These are phyloP conservation scores for Blastosporella zonata DNA, from an alignment of 1,284 basidiomycete genomes.

Conservation along the genomic window DNA sequence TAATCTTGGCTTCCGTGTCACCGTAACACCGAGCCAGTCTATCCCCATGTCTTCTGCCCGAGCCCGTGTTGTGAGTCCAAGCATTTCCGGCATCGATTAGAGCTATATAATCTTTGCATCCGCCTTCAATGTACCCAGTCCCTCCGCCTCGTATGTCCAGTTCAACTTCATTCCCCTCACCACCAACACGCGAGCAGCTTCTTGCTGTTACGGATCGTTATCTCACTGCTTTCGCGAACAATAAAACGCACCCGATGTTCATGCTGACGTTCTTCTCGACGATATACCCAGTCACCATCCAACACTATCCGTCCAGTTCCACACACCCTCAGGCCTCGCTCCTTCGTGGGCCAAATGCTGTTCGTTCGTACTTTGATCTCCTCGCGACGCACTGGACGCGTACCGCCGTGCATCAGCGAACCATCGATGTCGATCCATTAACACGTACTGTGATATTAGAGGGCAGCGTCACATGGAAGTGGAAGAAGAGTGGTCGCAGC, in stretches of 20 bases:
- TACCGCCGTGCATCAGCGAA: constrained; percentile 24
- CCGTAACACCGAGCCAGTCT: constrained; percentile 17
- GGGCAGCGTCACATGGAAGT: constrained; percentile 41
- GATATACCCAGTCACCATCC: constrained; percentile 32
- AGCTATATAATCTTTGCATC: constrained; percentile 20
- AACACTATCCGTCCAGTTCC: constrained; percentile 36
- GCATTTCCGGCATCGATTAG: constrained; percentile 9
- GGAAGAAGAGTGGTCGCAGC: constrained; percentile 36
- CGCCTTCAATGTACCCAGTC: background rate
- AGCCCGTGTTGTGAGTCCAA: constrained; percentile 21
- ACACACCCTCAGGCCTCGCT: constrained; percentile 31
- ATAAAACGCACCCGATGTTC: constrained; percentile 26
- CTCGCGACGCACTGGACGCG: constrained; percentile 41
- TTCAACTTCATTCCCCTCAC: constrained; percentile 3
- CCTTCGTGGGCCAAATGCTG: constrained; percentile 38
- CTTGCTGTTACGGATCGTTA: constrained; percentile 30
- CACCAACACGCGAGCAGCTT: constrained; percentile 26
- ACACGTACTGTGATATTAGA: constrained; percentile 29
- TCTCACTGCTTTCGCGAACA: constrained; percentile 33
- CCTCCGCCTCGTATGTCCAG: constrained; percentile 8
- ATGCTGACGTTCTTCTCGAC: constrained; percentile 39
- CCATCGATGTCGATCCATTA: constrained; percentile 21
- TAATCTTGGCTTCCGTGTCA: constrained; percentile 17
- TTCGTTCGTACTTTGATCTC: constrained; percentile 46
- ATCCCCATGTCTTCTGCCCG: constrained; percentile 32